Evolutionary conservation across 1,284 basidiomycete species (phyloP).

Genomic region (Tilletia caries): DNA sequence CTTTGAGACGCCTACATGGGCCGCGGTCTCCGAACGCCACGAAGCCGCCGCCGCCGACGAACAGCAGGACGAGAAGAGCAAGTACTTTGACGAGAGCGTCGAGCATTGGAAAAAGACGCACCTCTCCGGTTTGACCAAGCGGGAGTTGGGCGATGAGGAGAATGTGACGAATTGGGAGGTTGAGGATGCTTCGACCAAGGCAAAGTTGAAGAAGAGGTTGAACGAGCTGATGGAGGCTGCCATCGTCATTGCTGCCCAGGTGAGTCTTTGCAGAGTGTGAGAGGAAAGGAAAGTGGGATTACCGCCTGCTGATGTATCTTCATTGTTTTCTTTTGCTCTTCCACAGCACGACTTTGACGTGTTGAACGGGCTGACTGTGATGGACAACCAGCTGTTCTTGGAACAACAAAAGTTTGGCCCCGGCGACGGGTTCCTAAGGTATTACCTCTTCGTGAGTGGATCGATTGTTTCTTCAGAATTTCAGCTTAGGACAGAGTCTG

Average conservation of each 20-base stretch:
- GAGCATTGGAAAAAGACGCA: constrained; percentile 31
- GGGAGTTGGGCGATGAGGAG: constrained; percentile 39
- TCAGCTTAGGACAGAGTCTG: not conserved
- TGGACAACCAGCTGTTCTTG: constrained; percentile 85
- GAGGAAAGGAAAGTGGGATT: not conserved
- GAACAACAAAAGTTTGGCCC: constrained; percentile 77
- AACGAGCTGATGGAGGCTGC: constrained; percentile 72
- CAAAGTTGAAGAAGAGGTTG: constrained; percentile 68
- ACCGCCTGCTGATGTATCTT: too few species aligned
- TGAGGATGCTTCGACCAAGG: constrained; percentile 63
- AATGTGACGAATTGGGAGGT: constrained; percentile 29
- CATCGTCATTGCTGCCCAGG: constrained; percentile 69
- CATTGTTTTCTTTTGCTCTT: not conserved
- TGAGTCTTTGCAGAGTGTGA: constrained; percentile 31
- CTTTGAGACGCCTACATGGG: constrained; percentile 19
- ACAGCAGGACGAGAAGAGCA: not conserved
- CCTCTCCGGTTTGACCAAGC: constrained; percentile 30
- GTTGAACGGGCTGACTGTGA: constrained; percentile 87
- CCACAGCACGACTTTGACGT: constrained; percentile 80
- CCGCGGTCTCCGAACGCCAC: not conserved
- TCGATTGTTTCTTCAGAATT: not conserved
- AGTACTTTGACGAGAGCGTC: constrained; percentile 12
- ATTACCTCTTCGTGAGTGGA: constrained; percentile 66
- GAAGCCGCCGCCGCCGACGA: not conserved
- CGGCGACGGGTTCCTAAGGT: constrained; percentile 83